Base-by-base conservation (phyloP, 83 land plant genomes). In the Thuja plicata region DNA sequence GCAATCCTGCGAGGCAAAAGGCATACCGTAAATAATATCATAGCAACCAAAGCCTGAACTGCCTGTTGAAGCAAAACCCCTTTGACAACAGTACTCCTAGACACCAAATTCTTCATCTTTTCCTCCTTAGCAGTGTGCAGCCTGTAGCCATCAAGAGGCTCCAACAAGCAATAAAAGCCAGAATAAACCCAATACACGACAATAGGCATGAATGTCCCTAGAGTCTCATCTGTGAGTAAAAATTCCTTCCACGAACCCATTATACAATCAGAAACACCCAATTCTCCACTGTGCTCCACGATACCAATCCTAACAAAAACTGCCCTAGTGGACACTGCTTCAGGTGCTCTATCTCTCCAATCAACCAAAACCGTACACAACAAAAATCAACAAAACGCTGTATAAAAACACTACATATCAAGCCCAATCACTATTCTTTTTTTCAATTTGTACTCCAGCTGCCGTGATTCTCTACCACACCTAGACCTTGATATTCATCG, bases 61-160 rank as follows among this genome's bases (percentile, higher is more conserved):
- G 76, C 40, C 88, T 87, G 88, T 71, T 87, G 88, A 87, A 87
- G 12, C 40, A 87, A 71, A 24, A 87, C 88, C 41, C 88, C 88
- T 27, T 87, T 87, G 21, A 87, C 76, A 11, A 87, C 88, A 43
- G 79, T 12, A 3, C 43, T 37, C 43, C 43, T 87, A 71, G 88
- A 87, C 40, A 87, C 88, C 37, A 43, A 34, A 71, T 87, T 87
- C 76, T 57, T 87, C 88, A 34, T 55, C 16, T 87, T 30, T 43
- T 87, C 88, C 74, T 87, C 88, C 8, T 34, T 27, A 10, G 19
- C 71, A 13, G 88, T 52, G 35, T 87, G 88, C 17, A 87, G 21
- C 27, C 88, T 35, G 88, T 87, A 87, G 19, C 71, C 27, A 19
- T 87, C 38, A 62, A 87, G 32, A 43, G 32, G 40, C 37, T 40